phyloP scores from a whole-genome alignment of 2,329 filamentous ascomycete genomes.

The Chrysosporium queenslandicum region DNA sequence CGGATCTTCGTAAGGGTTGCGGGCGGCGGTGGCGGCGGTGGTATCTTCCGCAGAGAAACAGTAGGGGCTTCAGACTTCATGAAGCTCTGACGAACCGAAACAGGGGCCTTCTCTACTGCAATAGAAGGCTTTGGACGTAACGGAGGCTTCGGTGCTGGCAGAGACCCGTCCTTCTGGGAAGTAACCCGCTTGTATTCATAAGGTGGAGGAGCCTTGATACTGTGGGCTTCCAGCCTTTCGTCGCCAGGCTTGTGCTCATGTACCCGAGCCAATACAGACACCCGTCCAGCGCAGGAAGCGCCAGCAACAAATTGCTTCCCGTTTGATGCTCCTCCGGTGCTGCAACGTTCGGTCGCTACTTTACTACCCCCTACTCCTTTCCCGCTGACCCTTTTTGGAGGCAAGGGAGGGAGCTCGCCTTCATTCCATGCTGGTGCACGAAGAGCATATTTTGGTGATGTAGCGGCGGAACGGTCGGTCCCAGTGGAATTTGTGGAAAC shows the following conservation, averaged over 20 bases:
- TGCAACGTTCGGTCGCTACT: not conserved
- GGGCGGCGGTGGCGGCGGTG: slow-evolving; percentile 28
- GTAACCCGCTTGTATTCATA: not conserved
- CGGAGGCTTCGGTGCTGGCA: slow-evolving; percentile 13
- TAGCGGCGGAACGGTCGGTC: not conserved
- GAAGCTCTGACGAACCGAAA: slow-evolving; percentile 11
- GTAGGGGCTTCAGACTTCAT: slow-evolving; percentile 7
- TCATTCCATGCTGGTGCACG: slow-evolving; percentile 50
- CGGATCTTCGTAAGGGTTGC: slow-evolving; percentile 30
- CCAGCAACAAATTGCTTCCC: not conserved
- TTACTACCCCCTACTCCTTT: not conserved
- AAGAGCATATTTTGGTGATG: slow-evolving; percentile 20
- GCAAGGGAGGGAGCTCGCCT: slow-evolving; percentile 45
- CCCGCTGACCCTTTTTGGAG: slow-evolving; percentile 22
- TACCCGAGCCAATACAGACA: slow-evolving; percentile 1
- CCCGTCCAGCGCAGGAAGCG: not conserved
- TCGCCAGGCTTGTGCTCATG: not conserved
- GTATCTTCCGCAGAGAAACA: slow-evolving; percentile 24
- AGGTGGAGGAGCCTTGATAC: not conserved
- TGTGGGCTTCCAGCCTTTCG: not conserved
- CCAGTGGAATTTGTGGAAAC: slow-evolving; percentile 28
- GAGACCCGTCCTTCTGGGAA: not conserved
- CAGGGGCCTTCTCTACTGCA: slow-evolving; percentile 13
- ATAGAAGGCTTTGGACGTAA: slow-evolving; percentile 12
- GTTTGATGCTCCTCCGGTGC: not conserved